Base-by-base conservation (phyloP, 176 grass and related monocot species). In the Pharus latifolius region DNA sequence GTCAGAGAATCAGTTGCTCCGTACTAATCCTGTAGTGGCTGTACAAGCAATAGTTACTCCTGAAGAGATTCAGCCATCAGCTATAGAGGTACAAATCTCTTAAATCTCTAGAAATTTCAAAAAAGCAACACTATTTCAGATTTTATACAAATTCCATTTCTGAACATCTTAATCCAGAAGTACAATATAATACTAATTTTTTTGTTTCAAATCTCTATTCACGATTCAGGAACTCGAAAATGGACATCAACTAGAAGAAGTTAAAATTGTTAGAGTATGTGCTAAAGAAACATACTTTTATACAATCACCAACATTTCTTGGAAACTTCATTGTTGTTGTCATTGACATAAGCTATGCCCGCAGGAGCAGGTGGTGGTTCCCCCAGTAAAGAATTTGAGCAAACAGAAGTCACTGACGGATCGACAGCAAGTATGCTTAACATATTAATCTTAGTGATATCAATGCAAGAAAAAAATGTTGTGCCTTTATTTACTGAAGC, bases 351-450 rank as follows among this genome's bases (percentile, higher is more conserved):
- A 85, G 20, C 14, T 81, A 17, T 65, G 65, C 19, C 79, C 79
- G 56, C 73, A 96, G 92, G 88, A 92, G 63, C 56, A 78, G n/a
- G 37, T 38, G 47, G 52, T 77, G 45, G 59, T 67, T 65, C 73
- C 83, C 49, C 65, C 76, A 12, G 18, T 77, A 76, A 82, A 82
- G 68, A 80, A 80, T 51, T 74, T 97, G 69, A 92, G 85, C 66
- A 97, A 97, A 92, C 86, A 90, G 63, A 92, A 85, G 67, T 97
- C 86, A 0, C 89, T 92, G 22, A 87, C 77, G 2, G 83, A 92
- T 73, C 64, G 83, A 38, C 93, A 87, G 32, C 86, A 97, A 83
- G 93, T 97, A 87, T 13, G 83, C 25, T 52, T 41, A 26, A 32
- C 67, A 24, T 9, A 45, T 49, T 62, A 45, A 32, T 3, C 1